phyloP scores from a whole-genome alignment of 495 filamentous ascomycete genomes.

The Poronia punctata region DNA sequence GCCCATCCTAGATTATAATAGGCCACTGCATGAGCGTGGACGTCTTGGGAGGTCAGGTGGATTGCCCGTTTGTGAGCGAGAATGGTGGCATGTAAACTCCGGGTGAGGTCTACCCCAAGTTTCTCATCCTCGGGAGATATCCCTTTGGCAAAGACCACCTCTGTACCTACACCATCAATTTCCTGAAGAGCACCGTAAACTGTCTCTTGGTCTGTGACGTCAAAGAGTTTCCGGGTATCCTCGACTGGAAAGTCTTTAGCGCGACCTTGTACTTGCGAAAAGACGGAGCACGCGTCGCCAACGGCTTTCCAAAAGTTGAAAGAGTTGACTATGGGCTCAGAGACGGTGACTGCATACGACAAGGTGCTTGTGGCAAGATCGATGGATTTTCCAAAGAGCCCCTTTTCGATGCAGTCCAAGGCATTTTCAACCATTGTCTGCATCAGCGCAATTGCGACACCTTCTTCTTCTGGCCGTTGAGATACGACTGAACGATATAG shows the following conservation, averaged over 20 bases:
- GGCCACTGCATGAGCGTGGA: slow-evolving; percentile 87
- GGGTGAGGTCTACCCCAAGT: slow-evolving; percentile 39
- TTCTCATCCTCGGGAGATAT: slow-evolving; percentile 39
- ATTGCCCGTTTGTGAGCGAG: slow-evolving; percentile 84
- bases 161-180: slow-evolving; percentile 59
- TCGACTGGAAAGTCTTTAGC: slow-evolving; percentile 50
- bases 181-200: slow-evolving; percentile 59
- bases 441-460: slow-evolving; percentile 76
- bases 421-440: slow-evolving; percentile 81
- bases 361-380: slow-evolving; percentile 54
- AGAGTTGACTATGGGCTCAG: slow-evolving; percentile 44
- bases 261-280: slow-evolving; percentile 66
- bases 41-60: slow-evolving; percentile 60
- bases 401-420: slow-evolving; percentile 66
- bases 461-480: slow-evolving; percentile 64
- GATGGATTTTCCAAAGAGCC: slow-evolving; percentile 73
- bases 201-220: slow-evolving; percentile 39
- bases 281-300: slow-evolving; percentile 81
- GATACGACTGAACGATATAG: slow-evolving; percentile 67
- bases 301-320: slow-evolving; percentile 95
- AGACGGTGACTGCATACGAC: slow-evolving; percentile 30
- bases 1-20: slow-evolving; percentile 97
- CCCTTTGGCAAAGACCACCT: slow-evolving; percentile 37
- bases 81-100: slow-evolving; percentile 60
- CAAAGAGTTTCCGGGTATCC: slow-evolving; percentile 49